Evolutionary conservation across 1,284 basidiomycete species (phyloP).

Genomic region (Malassezia nana): DNA sequence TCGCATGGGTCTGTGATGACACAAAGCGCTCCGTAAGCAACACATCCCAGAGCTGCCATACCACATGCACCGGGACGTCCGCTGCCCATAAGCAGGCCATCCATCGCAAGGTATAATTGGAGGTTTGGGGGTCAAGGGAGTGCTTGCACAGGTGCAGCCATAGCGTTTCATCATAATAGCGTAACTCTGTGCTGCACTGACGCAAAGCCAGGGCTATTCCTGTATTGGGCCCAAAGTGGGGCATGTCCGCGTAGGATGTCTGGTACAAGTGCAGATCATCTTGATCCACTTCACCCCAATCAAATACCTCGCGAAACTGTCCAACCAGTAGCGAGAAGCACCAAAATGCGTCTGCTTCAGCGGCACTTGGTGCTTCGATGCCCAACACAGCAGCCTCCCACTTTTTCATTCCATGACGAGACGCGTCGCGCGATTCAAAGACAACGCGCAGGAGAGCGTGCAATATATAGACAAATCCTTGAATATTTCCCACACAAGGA

Average conservation of each 20-base stretch:
- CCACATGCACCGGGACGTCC: constrained; percentile 33
- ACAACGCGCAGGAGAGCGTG: constrained; percentile 33
- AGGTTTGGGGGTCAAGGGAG: constrained; percentile 35
- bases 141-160: constrained; percentile 25
- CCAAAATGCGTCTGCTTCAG: constrained; percentile 47
- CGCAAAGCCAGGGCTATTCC: constrained; percentile 36
- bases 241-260: constrained; percentile 15
- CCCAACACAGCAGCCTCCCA: not conserved
- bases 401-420: constrained; percentile 2
- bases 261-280: not conserved
- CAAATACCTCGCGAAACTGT: constrained; percentile 42
- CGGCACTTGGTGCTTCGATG: constrained; percentile 10
- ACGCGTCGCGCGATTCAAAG: not conserved
- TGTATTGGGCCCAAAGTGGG: not conserved
- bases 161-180: constrained; percentile 30
- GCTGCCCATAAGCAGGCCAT: constrained; percentile 39
- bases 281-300: constrained; percentile 23
- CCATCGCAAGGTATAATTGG: constrained; percentile 46
- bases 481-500: constrained; percentile 41
- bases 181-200: constrained; percentile 30
- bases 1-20: not conserved
- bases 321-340: constrained; percentile 42
- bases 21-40: constrained; percentile 32
- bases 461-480: constrained; percentile 45
- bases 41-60: constrained; percentile 42